A percentile compares a stretch with the other conserved stretches of the same genome.
Conservation (phyloP, 148 eudicot genomes). For the Persicaria maculosa region DNA sequence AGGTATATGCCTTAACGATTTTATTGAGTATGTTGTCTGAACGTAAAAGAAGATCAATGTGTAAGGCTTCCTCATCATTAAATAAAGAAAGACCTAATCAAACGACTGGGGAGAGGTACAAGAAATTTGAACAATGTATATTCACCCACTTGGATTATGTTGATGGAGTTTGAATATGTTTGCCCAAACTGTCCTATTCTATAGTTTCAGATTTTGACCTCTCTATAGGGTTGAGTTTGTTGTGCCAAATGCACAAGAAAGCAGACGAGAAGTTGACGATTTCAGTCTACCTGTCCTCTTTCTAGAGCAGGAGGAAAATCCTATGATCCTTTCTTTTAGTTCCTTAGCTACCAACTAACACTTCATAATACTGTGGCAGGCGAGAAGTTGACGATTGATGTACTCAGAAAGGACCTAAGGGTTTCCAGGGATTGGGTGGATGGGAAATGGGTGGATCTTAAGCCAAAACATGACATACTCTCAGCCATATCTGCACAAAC, state of each 20-base stretch:
- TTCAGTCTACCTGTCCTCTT: too few relatives aligned
- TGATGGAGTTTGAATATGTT: too few relatives aligned
- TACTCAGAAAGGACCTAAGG: slow-evolving; percentile 44
- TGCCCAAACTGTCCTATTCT: too few relatives aligned
- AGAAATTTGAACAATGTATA: too few relatives aligned
- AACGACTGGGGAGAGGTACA: too few relatives aligned
- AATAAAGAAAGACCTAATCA: too few relatives aligned
- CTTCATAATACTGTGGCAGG: slow-evolving; percentile 32
- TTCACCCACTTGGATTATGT: too few relatives aligned
- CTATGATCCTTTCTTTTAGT: slow-evolving; percentile 1
- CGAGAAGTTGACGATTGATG: slow-evolving; percentile 50
- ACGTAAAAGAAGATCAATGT: neutral
- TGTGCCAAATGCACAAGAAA: too few relatives aligned
- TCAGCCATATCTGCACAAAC: slow-evolving; percentile 27
- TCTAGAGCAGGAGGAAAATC: neutral
- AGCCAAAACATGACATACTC: slow-evolving; percentile 44
- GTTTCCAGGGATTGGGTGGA: slow-evolving; percentile 80
- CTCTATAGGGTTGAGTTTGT: too few relatives aligned
- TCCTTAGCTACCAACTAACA: neutral
- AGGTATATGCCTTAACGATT: slow-evolving; percentile 29
- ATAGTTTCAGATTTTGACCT: too few relatives aligned
- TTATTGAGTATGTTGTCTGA: neutral
- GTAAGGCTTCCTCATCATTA: too few relatives aligned
- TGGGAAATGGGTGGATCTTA: slow-evolving; percentile 62
- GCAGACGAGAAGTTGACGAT: too few relatives aligned